Evolutionary conservation across 2,329 filamentous ascomycete species (phyloP), one percentile per base, ranked within the genome.

Genomic region (Beauveria brongniartii): DNA sequence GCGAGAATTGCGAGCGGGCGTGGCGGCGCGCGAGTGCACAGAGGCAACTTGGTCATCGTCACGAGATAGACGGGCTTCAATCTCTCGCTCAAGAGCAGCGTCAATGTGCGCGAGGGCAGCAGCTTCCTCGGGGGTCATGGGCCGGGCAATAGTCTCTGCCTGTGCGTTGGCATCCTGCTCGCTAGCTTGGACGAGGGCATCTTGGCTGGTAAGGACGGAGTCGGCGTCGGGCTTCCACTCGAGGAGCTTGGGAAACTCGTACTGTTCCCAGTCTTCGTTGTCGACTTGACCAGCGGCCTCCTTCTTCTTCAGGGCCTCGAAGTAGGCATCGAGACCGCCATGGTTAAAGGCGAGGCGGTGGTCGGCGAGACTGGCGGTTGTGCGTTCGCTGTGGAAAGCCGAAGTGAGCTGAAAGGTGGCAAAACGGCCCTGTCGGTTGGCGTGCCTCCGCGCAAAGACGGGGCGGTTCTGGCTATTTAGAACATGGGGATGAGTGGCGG

Each of bases 221-320:
- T 80, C 78, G 5, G 80, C 77, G 24, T 77, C 76, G 2, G 85
- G 82, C 78, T 94, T 92, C 91, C 92, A 96, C 71, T 94, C 92
- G 68, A 97, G 91, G 65, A 88, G 84, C 74, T 91, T 89, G 61
- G 88, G 89, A 72, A 95, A 92, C 73, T 96, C 90, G 69, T 92
- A 95, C 72, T 96, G 91, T 48, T 88, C 88, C 91, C 91, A 96
- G 72, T 97, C 92, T 66, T 88, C 86, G 55, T 91, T 56, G 5
- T 56, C 88, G 53, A 86, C 77, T 43, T 83, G 82, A 22, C 81
- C 77, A n/a, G 68, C 69, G 4, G 69, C 88, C 72, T 93, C 86
- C 65, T 87, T 84, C 72, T 89, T 88, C 74, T 93, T 91, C 79
- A 94, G 89, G 59, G 91, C 90, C 73, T 94, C 91, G 69, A 92